Evolutionary conservation across 306 rosid genomes (phyloP).

Genomic region (Pyrus communis): DNA sequence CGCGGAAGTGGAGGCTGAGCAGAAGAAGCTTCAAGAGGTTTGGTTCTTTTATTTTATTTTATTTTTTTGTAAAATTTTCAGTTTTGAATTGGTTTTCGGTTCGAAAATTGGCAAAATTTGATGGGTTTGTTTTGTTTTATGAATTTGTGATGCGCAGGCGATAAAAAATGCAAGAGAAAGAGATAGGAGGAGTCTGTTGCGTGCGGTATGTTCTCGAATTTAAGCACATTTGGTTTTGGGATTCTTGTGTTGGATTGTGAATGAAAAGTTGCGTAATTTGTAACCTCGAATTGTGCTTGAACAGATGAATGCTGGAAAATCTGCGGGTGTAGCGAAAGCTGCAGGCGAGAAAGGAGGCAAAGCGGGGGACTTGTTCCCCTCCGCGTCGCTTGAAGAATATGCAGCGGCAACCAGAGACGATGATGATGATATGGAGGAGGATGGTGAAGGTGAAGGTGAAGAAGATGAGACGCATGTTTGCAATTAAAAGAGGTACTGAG

Average conservation of each 20-base stretch:
- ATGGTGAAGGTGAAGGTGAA: background rate
- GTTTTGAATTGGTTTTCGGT: background rate
- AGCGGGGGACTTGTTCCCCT: constrained; percentile 54
- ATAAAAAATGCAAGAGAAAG: constrained; percentile 81
- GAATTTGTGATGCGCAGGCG: constrained; percentile 38
- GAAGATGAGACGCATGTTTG: background rate
- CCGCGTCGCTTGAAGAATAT: constrained; percentile 55
- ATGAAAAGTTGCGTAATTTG: background rate
- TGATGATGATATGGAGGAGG: background rate
- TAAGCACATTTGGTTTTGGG: background rate
- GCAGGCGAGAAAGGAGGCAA: constrained; percentile 31
- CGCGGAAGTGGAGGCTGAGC: constrained; percentile 81
- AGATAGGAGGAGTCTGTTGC: constrained; percentile 62
- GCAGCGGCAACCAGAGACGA: constrained; percentile 31
- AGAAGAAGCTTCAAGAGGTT: constrained; percentile 84
- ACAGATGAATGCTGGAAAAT: constrained; percentile 67
- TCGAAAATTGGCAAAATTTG: constrained; percentile 7
- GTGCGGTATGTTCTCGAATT: constrained; percentile 54
- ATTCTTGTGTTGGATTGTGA: background rate
- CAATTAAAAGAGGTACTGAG: background rate
- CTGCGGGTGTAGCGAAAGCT: constrained; percentile 29
- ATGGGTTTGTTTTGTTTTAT: background rate
- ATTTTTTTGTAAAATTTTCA: background rate
- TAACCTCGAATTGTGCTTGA: background rate
- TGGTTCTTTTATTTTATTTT: background rate